Percentiles rank a stretch among this genome's conserved stretches.
phyloP scores from a whole-genome alignment of 257 asterid genomes.

The Phtheirospermum japonicum region DNA sequence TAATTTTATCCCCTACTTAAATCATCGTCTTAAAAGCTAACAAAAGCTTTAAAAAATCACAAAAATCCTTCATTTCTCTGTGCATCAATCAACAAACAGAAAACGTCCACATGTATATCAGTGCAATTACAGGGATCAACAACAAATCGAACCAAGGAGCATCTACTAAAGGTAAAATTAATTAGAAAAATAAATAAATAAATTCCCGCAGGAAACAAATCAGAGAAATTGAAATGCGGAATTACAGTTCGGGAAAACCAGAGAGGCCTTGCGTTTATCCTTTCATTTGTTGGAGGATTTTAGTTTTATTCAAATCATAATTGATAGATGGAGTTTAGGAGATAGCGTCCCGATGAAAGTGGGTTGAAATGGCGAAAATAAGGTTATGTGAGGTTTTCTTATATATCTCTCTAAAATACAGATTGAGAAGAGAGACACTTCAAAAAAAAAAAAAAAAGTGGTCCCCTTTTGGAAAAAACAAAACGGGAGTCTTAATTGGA shows the following conservation, averaged over 20 bases:
- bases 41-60: slow-evolving; percentile 18
- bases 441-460: too few relatives aligned
- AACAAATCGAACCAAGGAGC: slow-evolving; percentile 10
- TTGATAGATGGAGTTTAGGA: slow-evolving; percentile 22
- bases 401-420: neutral
- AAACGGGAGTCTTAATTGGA: too few relatives aligned
- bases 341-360: slow-evolving; percentile 28
- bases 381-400: neutral
- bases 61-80: slow-evolving; percentile 30
- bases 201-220: neutral
- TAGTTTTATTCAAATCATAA: neutral
- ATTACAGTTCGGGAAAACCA: slow-evolving; percentile 35
- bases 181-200: neutral
- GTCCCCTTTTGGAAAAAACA: too few relatives aligned
- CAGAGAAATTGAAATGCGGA: slow-evolving; percentile 25
- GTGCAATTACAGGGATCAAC: slow-evolving; percentile 3
- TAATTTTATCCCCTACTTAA: neutral
- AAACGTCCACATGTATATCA: neutral
- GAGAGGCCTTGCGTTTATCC: slow-evolving; percentile 25
- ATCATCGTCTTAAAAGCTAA: slow-evolving; percentile 14
- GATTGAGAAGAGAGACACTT: neutral
- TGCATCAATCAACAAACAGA: slow-evolving; percentile 9
- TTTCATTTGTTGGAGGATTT: slow-evolving; percentile 24
- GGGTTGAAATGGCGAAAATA: slow-evolving; percentile 24
- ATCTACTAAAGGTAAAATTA: slow-evolving; percentile 22